These are phyloP conservation scores for Saccharomyces mikatae DNA, from an alignment of 805 yeast genomes.

Conservation along the genomic window DNA sequence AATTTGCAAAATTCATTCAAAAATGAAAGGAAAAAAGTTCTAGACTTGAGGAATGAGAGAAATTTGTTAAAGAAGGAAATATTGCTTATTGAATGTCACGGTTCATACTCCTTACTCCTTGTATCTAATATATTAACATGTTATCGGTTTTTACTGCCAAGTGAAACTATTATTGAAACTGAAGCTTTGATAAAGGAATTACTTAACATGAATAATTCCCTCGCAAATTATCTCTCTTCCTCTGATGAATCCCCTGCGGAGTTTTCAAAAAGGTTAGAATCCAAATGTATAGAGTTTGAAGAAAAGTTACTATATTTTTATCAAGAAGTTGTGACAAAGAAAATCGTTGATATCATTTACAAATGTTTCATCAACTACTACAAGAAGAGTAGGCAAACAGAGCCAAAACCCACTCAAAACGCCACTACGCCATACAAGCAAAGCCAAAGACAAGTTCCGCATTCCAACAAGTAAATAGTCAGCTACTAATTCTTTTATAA, in stretches of 20 bases:
- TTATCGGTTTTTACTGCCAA: background rate
- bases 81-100: conserved; percentile 16
- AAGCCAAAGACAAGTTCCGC: background rate
- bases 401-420: background rate
- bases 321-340: background rate
- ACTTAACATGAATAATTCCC: background rate
- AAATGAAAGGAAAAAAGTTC: conserved; percentile 20
- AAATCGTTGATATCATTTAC: background rate
- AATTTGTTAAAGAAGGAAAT: conserved; percentile 10
- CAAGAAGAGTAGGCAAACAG: background rate
- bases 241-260: background rate
- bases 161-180: background rate
- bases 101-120: conserved; percentile 19
- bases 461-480: background rate
- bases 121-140: background rate
- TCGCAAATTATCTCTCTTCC: background rate
- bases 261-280: background rate
- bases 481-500: background rate
- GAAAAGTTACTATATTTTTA: background rate
- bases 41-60: conserved; percentile 17
- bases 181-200: background rate
- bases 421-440: background rate
- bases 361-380: background rate
- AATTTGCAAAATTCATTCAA: conserved; percentile 17
- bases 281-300: background rate